Conservation (phyloP, 148 eudicot genomes). For the Nyssa sinensis region DNA sequence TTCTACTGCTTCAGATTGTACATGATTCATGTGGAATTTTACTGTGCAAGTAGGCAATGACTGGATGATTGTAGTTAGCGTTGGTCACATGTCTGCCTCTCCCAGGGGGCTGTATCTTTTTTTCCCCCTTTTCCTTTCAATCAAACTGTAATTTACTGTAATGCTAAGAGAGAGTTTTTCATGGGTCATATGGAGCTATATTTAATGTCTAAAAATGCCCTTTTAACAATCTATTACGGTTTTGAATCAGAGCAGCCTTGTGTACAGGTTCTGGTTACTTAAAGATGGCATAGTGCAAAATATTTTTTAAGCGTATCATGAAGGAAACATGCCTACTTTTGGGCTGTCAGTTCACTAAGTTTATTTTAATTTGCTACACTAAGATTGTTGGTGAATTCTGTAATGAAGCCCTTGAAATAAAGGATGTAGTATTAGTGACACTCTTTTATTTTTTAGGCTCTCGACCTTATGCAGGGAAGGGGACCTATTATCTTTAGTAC, state of each 20-base stretch:
- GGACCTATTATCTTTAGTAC: not conserved
- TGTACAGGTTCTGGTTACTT: not conserved
- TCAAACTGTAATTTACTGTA: not conserved
- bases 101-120: not conserved
- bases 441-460: not conserved
- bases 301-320: not conserved
- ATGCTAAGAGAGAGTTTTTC: no score
- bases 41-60: not conserved
- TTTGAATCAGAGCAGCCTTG: not conserved
- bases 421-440: not conserved
- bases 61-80: not conserved
- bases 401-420: not conserved
- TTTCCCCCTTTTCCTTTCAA: not conserved
- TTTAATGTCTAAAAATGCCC: no score
- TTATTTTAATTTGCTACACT: not conserved
- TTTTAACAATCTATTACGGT: not conserved
- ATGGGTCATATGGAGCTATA: no score
- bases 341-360: not conserved
- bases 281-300: not conserved
- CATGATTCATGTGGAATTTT: not conserved
- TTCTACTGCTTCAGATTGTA: not conserved
- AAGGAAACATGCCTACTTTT: not conserved
- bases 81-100: not conserved
- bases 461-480: not conserved
- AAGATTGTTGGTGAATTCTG: not conserved